These are phyloP conservation scores for Zygoascus biomembranicola DNA, from an alignment of 805 yeast genomes.

Conservation along the genomic window DNA sequence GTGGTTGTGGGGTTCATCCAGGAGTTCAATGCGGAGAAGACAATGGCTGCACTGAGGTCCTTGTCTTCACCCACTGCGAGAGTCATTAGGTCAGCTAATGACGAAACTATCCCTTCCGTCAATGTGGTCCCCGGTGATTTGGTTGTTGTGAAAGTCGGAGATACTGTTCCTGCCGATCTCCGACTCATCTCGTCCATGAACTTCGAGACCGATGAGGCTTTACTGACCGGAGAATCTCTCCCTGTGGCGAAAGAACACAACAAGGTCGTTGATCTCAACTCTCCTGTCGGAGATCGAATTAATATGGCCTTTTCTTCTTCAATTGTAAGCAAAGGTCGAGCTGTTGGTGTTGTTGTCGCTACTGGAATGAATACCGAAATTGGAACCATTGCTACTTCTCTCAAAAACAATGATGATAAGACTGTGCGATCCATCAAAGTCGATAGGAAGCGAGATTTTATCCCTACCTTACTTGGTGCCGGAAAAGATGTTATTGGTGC, in stretches of 20 bases:
- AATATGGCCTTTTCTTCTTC: constrained; percentile 68
- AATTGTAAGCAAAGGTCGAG: constrained; percentile 67
- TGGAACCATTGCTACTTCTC: constrained; percentile 61
- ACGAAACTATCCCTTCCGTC: constrained; percentile 48
- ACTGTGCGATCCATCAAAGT: constrained; percentile 7
- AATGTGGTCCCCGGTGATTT: constrained; percentile 58
- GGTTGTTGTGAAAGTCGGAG: constrained; percentile 57
- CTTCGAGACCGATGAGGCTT: constrained; percentile 64
- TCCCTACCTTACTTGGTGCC: constrained; percentile 41
- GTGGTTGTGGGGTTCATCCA: constrained; percentile 61
- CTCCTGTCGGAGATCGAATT: constrained; percentile 65
- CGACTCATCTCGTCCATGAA: constrained; percentile 50
- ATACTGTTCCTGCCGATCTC: constrained; percentile 67
- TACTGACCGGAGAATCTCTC: constrained; percentile 57
- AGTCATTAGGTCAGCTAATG: constrained; percentile 54
- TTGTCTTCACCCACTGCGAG: constrained; percentile 65
- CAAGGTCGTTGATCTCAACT: constrained; percentile 32
- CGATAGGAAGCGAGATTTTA: constrained; percentile 36
- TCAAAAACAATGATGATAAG: constrained; percentile 33
- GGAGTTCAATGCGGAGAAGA: constrained; percentile 66
- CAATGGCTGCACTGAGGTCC: constrained; percentile 65
- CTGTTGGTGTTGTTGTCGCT: constrained; percentile 54
- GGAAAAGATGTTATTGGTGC: constrained; percentile 51
- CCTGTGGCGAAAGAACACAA: constrained; percentile 50
- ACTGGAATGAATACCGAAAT: constrained; percentile 71